Evolutionary conservation across 768 basidiomycete genomes (phyloP).

Genomic region (Arthromyces matolae): DNA sequence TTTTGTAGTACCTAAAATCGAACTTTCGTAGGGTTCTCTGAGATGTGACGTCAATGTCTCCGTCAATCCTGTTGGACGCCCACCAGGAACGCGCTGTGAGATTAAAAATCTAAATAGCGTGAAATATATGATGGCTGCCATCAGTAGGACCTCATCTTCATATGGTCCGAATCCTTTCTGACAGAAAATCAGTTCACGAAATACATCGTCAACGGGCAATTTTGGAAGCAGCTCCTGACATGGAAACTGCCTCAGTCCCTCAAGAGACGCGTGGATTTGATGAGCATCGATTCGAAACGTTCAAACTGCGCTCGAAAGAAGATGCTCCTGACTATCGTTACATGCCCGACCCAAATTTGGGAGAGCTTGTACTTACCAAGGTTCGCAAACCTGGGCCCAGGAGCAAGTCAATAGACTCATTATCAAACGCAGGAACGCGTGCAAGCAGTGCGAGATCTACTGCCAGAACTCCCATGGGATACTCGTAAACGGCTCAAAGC

Average conservation of each 20-base stretch:
- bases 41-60: constrained; percentile 96
- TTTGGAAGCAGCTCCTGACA: constrained; percentile 31
- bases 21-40: constrained; percentile 72
- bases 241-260: constrained; percentile 39
- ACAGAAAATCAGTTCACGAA: constrained; percentile 58
- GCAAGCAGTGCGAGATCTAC: constrained; percentile 38
- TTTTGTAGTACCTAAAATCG: background rate
- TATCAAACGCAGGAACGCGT: constrained; percentile 62
- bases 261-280: constrained; percentile 94
- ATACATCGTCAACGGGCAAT: constrained; percentile 72
- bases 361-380: constrained; percentile 58
- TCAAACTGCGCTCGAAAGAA: constrained; percentile 82
- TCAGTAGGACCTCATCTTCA: constrained; percentile 49
- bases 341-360: constrained; percentile 96
- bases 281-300: constrained; percentile 78
- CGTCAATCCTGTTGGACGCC: constrained; percentile 61
- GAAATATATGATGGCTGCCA: constrained; percentile 78
- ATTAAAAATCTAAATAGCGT: constrained; percentile 96
- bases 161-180: background rate
- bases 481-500: constrained; percentile 54
- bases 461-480: constrained; percentile 77
- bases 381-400: constrained; percentile 34
- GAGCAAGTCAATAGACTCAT: background rate
- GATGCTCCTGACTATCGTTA: constrained; percentile 95
- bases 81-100: constrained; percentile 84